Evolutionary conservation across 352 stramenopile genomes (phyloP).

Genomic region (Plasmopara halstedii): DNA sequence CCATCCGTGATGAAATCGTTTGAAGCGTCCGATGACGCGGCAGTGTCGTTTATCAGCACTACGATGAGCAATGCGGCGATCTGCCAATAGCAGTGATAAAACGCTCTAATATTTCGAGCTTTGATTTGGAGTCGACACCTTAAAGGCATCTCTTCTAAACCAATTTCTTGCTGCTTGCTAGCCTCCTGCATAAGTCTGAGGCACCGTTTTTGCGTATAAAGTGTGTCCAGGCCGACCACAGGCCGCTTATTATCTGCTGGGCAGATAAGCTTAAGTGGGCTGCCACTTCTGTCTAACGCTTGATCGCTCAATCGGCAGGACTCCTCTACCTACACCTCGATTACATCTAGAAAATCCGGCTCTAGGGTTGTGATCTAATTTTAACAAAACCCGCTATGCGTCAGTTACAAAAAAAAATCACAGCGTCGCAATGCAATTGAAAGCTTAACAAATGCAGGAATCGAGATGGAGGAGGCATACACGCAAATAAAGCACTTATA

Average conservation of each 20-base stretch:
- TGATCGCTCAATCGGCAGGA: conserved; percentile 12
- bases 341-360: neutral
- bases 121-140: conserved; percentile 4
- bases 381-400: neutral
- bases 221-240: conserved; percentile 7
- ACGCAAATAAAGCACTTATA: neutral
- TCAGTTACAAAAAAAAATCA: neutral
- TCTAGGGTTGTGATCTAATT: neutral
- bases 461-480: neutral
- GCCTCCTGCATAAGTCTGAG: conserved; percentile 12
- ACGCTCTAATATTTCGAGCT: conserved; percentile 1
- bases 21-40: conserved; percentile 9
- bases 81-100: conserved; percentile 2
- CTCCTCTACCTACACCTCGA: conserved; percentile 1
- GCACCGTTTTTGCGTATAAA: conserved; percentile 8
- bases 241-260: conserved; percentile 14
- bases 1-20: conserved; percentile 27
- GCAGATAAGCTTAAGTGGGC: conserved; percentile 12
- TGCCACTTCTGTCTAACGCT: conserved; percentile 11
- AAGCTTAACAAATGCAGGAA: too few relatives aligned
- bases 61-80: neutral
- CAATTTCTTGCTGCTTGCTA: conserved; percentile 7
- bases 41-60: conserved; percentile 15
- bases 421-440: too few relatives aligned
- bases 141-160: conserved; percentile 1